phyloP scores from a whole-genome alignment of 202 grass and related monocot species.

The Digitaria exilis region DNA sequence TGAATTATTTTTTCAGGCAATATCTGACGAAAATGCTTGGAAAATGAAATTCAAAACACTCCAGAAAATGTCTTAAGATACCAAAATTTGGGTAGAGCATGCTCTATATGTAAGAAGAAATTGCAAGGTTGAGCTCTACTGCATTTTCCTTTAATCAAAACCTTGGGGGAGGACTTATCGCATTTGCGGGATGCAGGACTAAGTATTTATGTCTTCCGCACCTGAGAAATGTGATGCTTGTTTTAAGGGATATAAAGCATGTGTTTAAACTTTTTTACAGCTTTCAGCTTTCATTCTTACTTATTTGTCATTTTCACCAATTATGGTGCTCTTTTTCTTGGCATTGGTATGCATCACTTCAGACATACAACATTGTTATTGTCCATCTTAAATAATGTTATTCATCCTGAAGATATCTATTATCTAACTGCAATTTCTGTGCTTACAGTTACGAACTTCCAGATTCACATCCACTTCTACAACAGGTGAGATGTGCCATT shows the following conservation, averaged over 20 bases:
- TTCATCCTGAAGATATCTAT: conserved; percentile 3
- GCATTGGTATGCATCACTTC: conserved; percentile 28
- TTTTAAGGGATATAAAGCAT: background rate
- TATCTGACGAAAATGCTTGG: conserved; percentile 12
- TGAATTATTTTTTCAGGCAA: conserved; percentile 10
- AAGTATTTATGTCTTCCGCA: background rate
- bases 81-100: background rate
- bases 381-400: conserved; percentile 15
- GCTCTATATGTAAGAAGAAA: background rate
- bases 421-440: conserved; percentile 37
- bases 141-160: background rate
- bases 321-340: conserved; percentile 7
- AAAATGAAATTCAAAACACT: background rate
- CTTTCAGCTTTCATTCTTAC: background rate
- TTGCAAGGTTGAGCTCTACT: background rate
- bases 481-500: conserved; percentile 59
- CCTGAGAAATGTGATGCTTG: background rate
- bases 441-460: conserved; percentile 85
- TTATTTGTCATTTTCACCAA: background rate
- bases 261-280: background rate
- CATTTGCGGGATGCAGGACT: background rate
- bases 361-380: conserved; percentile 31
- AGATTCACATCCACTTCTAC: conserved; percentile 79
- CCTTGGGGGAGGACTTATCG: background rate
- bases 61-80: background rate